Evolutionary conservation across 176 grass and related monocot species (phyloP).

Genomic region (Zoysia pacifica): DNA sequence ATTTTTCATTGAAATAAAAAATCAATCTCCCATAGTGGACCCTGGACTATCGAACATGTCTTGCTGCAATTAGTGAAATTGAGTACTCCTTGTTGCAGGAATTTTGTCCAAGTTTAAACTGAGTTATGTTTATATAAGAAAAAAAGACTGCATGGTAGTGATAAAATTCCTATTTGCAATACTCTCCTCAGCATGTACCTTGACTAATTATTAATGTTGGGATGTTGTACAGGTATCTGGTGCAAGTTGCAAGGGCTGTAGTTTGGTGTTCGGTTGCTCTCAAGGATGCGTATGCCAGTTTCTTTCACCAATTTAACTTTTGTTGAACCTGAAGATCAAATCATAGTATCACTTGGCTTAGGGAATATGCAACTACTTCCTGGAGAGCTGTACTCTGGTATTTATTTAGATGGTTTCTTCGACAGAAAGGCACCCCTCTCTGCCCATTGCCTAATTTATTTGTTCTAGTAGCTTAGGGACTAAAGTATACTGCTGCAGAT

Average conservation of each 20-base stretch:
- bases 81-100: not conserved
- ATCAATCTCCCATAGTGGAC: too few relatives aligned
- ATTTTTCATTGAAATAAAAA: too few relatives aligned
- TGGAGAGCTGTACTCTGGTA: constrained; percentile 7
- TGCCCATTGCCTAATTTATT: constrained; percentile 51
- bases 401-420: constrained; percentile 54
- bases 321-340: too few relatives aligned
- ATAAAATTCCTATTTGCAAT: not conserved
- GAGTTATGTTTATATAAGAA: not conserved
- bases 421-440: constrained; percentile 29
- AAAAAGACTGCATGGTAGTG: not conserved
- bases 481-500: constrained; percentile 48
- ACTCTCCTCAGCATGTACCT: not conserved
- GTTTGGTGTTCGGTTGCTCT: constrained; percentile 47
- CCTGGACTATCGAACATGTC: not conserved
- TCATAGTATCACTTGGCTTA: too few relatives aligned
- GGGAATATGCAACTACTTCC: too few relatives aligned
- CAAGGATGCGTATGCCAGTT: constrained; percentile 41
- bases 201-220: constrained; percentile 16
- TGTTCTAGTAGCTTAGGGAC: constrained; percentile 56
- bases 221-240: constrained; percentile 42
- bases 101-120: not conserved
- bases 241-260: constrained; percentile 47
- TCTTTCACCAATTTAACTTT: too few relatives aligned
- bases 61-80: not conserved